Conservation (phyloP, 2,329 filamentous ascomycete genomes). For the Pestalotiopsis sp. region DNA sequence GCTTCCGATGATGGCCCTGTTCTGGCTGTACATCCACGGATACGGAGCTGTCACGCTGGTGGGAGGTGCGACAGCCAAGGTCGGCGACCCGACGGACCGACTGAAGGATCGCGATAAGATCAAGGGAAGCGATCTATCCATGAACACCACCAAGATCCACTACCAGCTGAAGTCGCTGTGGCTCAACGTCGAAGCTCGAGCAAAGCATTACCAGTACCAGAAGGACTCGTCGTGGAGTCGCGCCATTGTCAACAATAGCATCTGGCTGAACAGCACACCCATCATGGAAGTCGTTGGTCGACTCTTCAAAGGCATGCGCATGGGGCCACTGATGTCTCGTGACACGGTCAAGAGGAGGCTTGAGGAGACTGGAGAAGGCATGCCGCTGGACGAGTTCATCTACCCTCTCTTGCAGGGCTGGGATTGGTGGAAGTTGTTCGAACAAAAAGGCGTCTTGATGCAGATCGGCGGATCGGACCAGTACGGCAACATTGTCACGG, state of each 20-base stretch:
- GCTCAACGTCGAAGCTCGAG: conserved; percentile 70
- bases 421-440: conserved; percentile 93
- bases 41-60: conserved; percentile 69
- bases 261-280: conserved; percentile 76
- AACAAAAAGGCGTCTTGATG: conserved; percentile 68
- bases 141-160: conserved; percentile 70
- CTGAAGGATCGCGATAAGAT: conserved; percentile 62
- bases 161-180: conserved; percentile 75
- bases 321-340: conserved; percentile 85
- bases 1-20: conserved; percentile 79
- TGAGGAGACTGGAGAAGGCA: conserved; percentile 82
- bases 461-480: conserved; percentile 96
- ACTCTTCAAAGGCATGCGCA: conserved; percentile 72
- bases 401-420: conserved; percentile 94
- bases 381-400: conserved; percentile 91
- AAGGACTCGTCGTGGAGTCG: conserved; percentile 68
- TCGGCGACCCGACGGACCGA: conserved; percentile 79
- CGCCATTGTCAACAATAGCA: conserved; percentile 77
- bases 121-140: conserved; percentile 53
- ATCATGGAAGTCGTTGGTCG: conserved; percentile 76
- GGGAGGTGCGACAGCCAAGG: conserved; percentile 75
- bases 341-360: conserved; percentile 88
- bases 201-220: conserved; percentile 65
- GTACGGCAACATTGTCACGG: conserved; percentile 92
- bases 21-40: conserved; percentile 82